These are phyloP conservation scores for Botryosphaeria agaves DNA, from an alignment of 2,329 filamentous ascomycete genomes.

Conservation along the genomic window DNA sequence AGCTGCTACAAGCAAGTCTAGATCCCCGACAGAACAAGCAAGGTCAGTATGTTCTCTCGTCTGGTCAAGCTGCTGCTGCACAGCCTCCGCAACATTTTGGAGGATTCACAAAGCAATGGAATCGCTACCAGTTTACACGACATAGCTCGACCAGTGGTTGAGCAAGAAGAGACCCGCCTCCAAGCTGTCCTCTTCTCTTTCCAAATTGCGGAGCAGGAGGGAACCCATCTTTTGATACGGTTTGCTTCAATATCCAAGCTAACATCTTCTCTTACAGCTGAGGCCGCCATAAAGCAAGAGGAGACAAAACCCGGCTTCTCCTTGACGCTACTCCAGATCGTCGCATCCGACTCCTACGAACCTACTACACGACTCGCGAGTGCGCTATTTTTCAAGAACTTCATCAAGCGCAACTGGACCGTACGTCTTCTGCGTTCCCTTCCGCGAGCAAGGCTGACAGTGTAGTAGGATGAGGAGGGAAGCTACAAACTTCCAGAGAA, in stretches of 20 bases:
- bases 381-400: constrained; percentile 96
- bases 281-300: constrained; percentile 60
- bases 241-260: constrained; percentile 1
- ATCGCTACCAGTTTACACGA: no score
- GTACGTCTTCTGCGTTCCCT: constrained; percentile 25
- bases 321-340: constrained; percentile 70
- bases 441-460: constrained; percentile 6
- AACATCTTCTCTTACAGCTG: constrained; percentile 38
- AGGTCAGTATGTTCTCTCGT: no score
- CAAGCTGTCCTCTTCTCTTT: no score
- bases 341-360: constrained; percentile 56
- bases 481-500: constrained; percentile 71
- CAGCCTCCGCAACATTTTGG: no score
- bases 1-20: constrained; percentile 79
- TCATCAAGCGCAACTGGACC: constrained; percentile 85
- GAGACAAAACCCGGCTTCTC: constrained; percentile 79
- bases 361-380: constrained; percentile 69
- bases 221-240: constrained; percentile 1
- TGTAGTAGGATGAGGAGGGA: constrained; percentile 63
- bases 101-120: no score
- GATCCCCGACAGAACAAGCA: constrained; percentile 77
- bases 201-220: no score
- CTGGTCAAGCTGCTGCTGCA: constrained; percentile 7
- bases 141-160: no score
- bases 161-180: no score